Percentiles rank a stretch among this genome's conserved stretches.
Evolutionary conservation across 2,329 filamentous ascomycete genomes (phyloP).

Genomic region (Penicillium janthinellum): DNA sequence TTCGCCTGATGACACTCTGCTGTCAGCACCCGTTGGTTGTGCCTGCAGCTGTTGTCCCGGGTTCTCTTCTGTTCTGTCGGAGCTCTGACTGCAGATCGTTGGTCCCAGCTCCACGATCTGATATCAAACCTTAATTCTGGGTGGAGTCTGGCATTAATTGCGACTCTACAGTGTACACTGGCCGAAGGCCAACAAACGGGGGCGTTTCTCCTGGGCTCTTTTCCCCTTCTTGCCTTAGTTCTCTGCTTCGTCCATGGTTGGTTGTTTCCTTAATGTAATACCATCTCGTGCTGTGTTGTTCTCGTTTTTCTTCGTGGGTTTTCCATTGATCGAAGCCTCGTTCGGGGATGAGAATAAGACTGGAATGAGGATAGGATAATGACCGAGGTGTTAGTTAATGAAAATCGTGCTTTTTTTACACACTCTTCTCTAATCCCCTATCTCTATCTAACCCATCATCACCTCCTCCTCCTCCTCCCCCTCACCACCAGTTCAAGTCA

Average conservation of each 20-base stretch:
- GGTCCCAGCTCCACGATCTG: background rate
- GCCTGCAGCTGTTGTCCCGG: conserved; percentile 10
- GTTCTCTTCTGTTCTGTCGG: background rate
- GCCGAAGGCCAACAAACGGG: background rate
- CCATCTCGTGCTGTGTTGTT: conserved; percentile 26
- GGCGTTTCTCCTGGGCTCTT: background rate
- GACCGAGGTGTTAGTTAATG: conserved; percentile 26
- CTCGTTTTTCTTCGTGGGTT: conserved; percentile 4
- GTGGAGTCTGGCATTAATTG: background rate
- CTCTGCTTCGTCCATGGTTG: conserved; percentile 1
- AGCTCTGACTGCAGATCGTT: background rate
- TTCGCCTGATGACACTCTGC: background rate
- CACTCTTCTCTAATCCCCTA: background rate
- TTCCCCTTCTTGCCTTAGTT: background rate
- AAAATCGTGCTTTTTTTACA: conserved; percentile 4
- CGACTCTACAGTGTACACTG: background rate
- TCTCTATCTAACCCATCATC: background rate
- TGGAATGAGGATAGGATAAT: conserved; percentile 17
- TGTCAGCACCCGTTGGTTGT: conserved; percentile 19
- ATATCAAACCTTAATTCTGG: no score
- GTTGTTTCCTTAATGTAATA: conserved; percentile 28
- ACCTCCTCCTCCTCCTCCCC: no score
- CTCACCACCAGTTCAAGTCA: background rate
- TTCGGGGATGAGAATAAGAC: background rate
- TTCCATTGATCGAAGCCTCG: background rate